These are phyloP conservation scores for Trichosporon faecale DNA, from an alignment of 1,284 basidiomycete genomes.

Conservation along the genomic window DNA sequence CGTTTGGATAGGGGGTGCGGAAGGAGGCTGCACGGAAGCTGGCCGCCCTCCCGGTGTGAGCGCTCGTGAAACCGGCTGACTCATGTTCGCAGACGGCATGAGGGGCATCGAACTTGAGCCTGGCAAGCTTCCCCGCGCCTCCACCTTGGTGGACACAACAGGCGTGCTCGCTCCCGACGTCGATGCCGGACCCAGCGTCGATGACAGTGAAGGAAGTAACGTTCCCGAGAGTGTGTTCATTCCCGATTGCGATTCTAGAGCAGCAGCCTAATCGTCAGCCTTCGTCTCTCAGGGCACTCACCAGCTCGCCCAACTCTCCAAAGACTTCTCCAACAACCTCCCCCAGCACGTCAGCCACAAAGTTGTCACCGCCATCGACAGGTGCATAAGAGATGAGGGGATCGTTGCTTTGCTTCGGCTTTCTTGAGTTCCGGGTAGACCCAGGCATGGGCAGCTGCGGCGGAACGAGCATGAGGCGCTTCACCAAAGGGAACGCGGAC, in stretches of 20 bases:
- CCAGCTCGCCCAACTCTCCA: constrained; percentile 71
- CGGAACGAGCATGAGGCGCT: constrained; percentile 53
- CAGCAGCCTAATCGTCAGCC: constrained; percentile 39
- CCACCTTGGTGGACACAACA: neutral
- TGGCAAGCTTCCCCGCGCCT: neutral
- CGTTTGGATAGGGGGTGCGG: constrained; percentile 37
- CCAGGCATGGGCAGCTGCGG: constrained; percentile 40
- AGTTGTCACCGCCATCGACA: constrained; percentile 47
- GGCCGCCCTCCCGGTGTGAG: constrained; percentile 47
- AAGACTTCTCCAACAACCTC: constrained; percentile 80
- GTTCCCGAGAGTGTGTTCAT: constrained; percentile 49
- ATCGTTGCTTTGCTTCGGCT: neutral
- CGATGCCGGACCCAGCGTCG: constrained; percentile 22
- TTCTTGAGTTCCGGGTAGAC: neutral
- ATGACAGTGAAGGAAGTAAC: constrained; percentile 46
- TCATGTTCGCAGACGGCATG: constrained; percentile 25
- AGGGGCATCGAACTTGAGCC: constrained; percentile 25
- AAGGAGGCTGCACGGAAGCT: constrained; percentile 40
- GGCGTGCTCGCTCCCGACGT: constrained; percentile 11
- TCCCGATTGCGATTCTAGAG: constrained; percentile 49
- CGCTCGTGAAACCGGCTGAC: constrained; percentile 33
- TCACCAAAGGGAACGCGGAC: constrained; percentile 69
- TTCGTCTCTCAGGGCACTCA: constrained; percentile 25
- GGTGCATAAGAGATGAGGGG: constrained; percentile 32
- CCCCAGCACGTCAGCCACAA: constrained; percentile 78